Percentiles rank a stretch among this genome's conserved stretches.
These are phyloP conservation scores for Colletotrichum truncatum DNA, from an alignment of 2,329 filamentous ascomycete genomes.

Conservation along the genomic window DNA sequence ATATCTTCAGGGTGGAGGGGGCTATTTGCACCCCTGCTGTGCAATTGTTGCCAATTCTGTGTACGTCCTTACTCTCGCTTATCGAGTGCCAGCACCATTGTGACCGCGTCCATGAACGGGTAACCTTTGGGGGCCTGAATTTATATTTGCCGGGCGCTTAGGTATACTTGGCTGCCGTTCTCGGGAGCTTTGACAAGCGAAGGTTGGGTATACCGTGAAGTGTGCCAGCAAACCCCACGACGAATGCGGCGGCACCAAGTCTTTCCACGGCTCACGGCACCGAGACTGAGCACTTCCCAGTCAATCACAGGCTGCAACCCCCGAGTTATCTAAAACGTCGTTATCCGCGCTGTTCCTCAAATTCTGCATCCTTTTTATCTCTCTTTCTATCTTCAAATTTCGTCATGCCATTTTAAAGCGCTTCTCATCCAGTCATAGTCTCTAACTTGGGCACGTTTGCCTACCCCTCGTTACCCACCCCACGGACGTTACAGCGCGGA, in stretches of 20 bases:
- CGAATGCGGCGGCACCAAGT: constrained; percentile 19
- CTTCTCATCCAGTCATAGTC: constrained; percentile 23
- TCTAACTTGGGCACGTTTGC: constrained; percentile 23
- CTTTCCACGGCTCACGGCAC: constrained; percentile 7
- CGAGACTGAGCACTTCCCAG: background rate
- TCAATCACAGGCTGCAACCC: background rate
- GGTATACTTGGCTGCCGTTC: background rate
- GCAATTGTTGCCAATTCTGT: background rate
- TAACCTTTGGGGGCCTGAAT: background rate
- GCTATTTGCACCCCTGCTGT: background rate
- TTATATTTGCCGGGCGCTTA: background rate
- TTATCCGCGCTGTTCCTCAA: background rate
- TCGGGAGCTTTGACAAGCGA: background rate
- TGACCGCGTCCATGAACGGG: background rate
- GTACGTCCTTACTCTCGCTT: background rate
- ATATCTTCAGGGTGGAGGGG: background rate
- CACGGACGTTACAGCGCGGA: constrained; percentile 4
- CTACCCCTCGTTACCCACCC: constrained; percentile 9
- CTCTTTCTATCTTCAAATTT: background rate
- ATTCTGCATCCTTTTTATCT: background rate
- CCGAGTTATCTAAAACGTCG: background rate
- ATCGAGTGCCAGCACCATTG: background rate
- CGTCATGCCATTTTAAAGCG: background rate
- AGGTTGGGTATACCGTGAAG: constrained; percentile 2
- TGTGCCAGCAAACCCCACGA: background rate